Evolutionary conservation across 176 grass and related monocot species (phyloP).

Genomic region (Carex kokanica): DNA sequence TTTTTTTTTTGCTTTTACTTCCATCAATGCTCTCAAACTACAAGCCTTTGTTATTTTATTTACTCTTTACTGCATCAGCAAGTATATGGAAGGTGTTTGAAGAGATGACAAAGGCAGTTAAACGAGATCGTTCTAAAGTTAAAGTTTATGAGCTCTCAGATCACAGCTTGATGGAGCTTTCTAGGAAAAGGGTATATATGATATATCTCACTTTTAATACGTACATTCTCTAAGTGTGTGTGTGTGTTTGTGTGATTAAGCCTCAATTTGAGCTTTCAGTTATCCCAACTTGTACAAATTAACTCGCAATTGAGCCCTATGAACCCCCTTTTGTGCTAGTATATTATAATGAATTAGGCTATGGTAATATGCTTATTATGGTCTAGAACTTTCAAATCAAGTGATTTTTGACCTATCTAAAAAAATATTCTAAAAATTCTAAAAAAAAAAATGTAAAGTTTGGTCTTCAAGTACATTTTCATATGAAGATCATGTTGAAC

Average conservation of each 20-base stretch:
- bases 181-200: conserved; percentile 91
- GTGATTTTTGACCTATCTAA: no score
- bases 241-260: background rate
- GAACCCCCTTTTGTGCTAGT: background rate
- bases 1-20: conserved; percentile 20
- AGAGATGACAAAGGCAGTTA: conserved; percentile 86
- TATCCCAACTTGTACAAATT: background rate
- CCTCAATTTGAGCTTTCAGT: background rate
- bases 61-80: conserved; percentile 41
- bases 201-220: conserved; percentile 11
- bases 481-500: no score
- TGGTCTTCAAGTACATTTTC: no score
- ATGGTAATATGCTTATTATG: no score
- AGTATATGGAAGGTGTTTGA: conserved; percentile 82
- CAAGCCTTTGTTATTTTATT: conserved; percentile 28
- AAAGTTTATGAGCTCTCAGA: conserved; percentile 85
- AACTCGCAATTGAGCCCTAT: background rate
- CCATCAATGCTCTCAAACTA: conserved; percentile 14
- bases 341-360: no score
- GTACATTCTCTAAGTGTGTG: background rate
- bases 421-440: no score
- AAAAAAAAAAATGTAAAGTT: no score
- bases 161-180: conserved; percentile 91
- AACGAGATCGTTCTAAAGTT: conserved; percentile 78
- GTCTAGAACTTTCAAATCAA: no score